Evolutionary conservation across 495 filamentous ascomycete genomes (phyloP).

Genomic region (Neurospora sp.): DNA sequence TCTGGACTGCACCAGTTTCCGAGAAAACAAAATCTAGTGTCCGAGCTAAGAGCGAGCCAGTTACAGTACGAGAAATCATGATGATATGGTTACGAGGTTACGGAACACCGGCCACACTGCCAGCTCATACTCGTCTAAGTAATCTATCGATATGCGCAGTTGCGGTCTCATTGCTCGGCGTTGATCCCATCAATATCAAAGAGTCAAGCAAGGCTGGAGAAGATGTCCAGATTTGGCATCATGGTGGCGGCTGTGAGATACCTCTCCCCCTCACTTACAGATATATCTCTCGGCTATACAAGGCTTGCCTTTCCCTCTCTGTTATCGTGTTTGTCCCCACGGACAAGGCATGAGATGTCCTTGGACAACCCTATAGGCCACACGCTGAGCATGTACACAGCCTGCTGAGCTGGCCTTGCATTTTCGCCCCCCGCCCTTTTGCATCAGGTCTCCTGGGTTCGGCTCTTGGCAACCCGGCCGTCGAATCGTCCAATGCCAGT

Average conservation of each 20-base stretch:
- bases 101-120: neutral
- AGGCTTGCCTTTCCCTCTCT: neutral
- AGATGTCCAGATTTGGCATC: neutral
- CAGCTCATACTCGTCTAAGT: neutral
- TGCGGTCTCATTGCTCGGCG: neutral
- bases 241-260: neutral
- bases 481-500: constrained; percentile 17
- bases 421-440: constrained; percentile 18
- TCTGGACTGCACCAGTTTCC: neutral
- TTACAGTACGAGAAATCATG: neutral
- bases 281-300: neutral
- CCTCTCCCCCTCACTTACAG: neutral
- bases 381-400: constrained; percentile 5
- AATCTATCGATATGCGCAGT: neutral
- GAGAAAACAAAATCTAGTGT: neutral
- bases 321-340: neutral
- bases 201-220: neutral
- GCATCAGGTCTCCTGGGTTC: neutral
- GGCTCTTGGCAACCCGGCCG: constrained; percentile 14
- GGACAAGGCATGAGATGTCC: neutral
- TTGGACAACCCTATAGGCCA: neutral
- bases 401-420: constrained; percentile 29
- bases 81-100: neutral
- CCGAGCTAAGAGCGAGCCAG: neutral
- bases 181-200: neutral